Evolutionary conservation across 2,329 filamentous ascomycete species (phyloP).

Genomic region (Verticillium longisporum): DNA sequence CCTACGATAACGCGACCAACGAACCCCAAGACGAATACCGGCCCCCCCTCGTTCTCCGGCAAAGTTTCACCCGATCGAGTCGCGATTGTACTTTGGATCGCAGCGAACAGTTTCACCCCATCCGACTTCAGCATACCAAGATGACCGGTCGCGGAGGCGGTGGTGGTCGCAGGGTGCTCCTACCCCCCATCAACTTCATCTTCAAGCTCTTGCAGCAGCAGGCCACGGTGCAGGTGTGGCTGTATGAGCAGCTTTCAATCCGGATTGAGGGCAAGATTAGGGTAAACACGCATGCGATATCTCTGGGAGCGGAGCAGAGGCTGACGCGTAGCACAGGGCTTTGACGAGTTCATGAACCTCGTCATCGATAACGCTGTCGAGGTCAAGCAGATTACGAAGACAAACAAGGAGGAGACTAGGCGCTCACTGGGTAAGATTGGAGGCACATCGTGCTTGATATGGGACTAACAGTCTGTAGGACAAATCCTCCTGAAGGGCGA

Average conservation of each 20-base stretch:
- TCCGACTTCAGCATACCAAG: constrained; percentile 9
- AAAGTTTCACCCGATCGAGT: background rate
- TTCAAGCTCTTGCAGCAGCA: constrained; percentile 79
- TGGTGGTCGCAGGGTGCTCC: constrained; percentile 52
- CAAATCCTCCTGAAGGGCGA: constrained; percentile 85
- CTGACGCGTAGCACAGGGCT: constrained; percentile 55
- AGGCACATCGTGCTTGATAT: background rate
- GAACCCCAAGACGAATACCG: background rate
- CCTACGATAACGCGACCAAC: background rate
- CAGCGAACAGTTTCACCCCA: background rate
- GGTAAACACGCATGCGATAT: constrained; percentile 41
- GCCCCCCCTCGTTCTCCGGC: background rate
- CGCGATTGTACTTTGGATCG: background rate
- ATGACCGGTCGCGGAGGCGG: constrained; percentile 57
- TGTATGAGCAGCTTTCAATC: constrained; percentile 92
- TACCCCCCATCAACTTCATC: constrained; percentile 51
- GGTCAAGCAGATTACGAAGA: constrained; percentile 79
- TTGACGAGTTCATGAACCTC: constrained; percentile 99
- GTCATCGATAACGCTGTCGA: constrained; percentile 94
- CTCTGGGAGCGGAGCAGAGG: constrained; percentile 68
- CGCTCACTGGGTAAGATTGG: constrained; percentile 63
- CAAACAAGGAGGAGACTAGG: constrained; percentile 66
- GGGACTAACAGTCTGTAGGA: constrained; percentile 36
- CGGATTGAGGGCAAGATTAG: constrained; percentile 95
- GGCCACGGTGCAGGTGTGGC: constrained; percentile 86